Conservation (phyloP, 495 filamentous ascomycete species). For the Barbatosphaeria neglecta region DNA sequence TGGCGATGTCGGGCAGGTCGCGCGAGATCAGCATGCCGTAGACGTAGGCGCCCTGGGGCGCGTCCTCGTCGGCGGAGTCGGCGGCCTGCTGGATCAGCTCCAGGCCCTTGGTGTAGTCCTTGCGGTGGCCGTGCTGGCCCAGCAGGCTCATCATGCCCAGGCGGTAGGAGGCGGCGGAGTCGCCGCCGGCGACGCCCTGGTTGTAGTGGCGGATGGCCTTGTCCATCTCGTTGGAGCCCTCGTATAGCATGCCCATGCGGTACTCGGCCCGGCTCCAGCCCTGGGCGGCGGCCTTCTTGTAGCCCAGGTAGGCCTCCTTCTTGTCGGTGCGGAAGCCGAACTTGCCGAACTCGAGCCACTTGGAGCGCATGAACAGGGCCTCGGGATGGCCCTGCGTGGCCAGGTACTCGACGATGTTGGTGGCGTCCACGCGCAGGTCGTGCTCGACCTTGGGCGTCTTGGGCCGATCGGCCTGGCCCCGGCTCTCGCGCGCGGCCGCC, state of each 20-base stretch:
- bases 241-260: constrained; percentile 95
- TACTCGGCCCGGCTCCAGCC: constrained; percentile 95
- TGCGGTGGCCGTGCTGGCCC: constrained; percentile 78
- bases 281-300: constrained; percentile 72
- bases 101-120: constrained; percentile 67
- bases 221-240: constrained; percentile 77
- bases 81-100: constrained; percentile 74
- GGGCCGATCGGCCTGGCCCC: constrained; percentile 55
- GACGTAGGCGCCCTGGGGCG: constrained; percentile 92
- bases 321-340: constrained; percentile 83
- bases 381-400: constrained; percentile 87
- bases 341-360: constrained; percentile 98
- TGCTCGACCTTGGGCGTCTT: constrained; percentile 79
- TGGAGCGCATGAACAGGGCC: constrained; percentile 86
- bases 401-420: constrained; percentile 83
- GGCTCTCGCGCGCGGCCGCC: constrained; percentile 47
- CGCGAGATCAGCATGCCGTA: constrained; percentile 90
- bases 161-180: constrained; percentile 91
- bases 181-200: constrained; percentile 59
- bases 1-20: constrained; percentile 75
- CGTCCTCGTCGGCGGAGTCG: constrained; percentile 88
- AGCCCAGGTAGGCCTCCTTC: constrained; percentile 82
- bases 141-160: constrained; percentile 96
- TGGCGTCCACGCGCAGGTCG: constrained; percentile 73
- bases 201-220: constrained; percentile 88